phyloP scores from a whole-genome alignment of 2,329 filamentous ascomycete genomes.

The Botrytis tulipae region DNA sequence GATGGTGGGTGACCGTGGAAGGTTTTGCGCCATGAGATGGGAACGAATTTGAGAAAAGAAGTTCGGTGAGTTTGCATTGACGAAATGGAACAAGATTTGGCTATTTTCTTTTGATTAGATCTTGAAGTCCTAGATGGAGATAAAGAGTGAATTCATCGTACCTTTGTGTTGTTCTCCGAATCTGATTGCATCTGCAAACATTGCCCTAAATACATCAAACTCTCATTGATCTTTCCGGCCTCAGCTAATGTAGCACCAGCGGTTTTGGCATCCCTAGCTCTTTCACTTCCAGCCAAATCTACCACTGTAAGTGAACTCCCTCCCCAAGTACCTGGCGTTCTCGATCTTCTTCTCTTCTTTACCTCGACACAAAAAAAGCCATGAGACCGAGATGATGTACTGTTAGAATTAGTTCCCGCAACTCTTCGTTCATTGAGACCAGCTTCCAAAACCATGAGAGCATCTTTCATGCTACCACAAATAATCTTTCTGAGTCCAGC shows the following conservation, averaged over 20 bases:
- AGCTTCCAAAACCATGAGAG: conserved; percentile 84
- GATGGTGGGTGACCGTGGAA: conserved; percentile 22
- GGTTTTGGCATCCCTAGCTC: conserved; percentile 90
- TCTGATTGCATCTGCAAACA: conserved; percentile 95
- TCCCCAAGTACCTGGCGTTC: conserved; percentile 62
- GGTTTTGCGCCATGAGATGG: conserved; percentile 39
- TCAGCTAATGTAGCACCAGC: conserved; percentile 89
- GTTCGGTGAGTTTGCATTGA: conserved; percentile 81
- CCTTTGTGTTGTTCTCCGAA: conserved; percentile 69
- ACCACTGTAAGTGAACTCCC: conserved; percentile 83
- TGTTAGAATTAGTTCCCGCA: conserved; percentile 89
- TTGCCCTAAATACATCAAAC: conserved; percentile 95
- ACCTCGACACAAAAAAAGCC: conserved; percentile 96
- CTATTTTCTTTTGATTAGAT: conserved; percentile 42
- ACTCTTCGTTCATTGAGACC: conserved; percentile 84
- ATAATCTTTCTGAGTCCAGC: conserved; percentile 88
- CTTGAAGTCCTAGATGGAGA: background rate
- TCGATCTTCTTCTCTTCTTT: conserved; percentile 66
- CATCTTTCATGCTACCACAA: conserved; percentile 78
- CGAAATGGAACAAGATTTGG: conserved; percentile 74
- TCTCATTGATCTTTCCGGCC: conserved; percentile 97
- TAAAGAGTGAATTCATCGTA: conserved; percentile 41
- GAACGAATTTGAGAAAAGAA: conserved; percentile 86
- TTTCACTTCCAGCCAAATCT: conserved; percentile 89
- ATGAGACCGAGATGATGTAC: conserved; percentile 86